Base-by-base conservation (phyloP, 2,329 filamentous ascomycete genomes). In the Anisogramma anomala region DNA sequence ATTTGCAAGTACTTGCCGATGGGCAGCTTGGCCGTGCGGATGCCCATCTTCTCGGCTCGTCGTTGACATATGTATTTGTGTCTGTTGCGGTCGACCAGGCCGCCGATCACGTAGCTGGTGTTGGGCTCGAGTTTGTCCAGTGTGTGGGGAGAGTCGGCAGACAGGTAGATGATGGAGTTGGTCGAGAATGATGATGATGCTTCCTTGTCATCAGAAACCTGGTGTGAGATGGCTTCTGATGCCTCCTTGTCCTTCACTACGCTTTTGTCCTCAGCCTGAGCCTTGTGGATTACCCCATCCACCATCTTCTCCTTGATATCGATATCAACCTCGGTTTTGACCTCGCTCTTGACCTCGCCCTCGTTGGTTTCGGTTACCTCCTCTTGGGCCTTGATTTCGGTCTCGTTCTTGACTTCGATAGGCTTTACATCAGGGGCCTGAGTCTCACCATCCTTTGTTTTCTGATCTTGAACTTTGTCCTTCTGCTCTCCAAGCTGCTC, bases 1-100 rank as follows among this genome's bases (percentile, higher is more conserved):
- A 98, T 93, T 49, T 86, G 74, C 69, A 98, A 81, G 59, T 85
- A 96, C 48, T 96, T 80, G n/a, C 87, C 86, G 53, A 98, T 96
- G 0, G 91, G 91, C 41, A 98, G 61, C 57, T 86, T 88, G 2
- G 89, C 91, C 0, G 91, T 96, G 49, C 82, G 81, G 52, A 98
- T 77, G 0, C 84, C 84, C 47, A 71, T 71, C 41, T 81, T 76
- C 39, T 74, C 68, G 0, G 91, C 91, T 13, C 82, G 72, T 52
- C 80, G 82, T 68, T 94, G 87, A 62, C 91, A 98, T 27, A 98
- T 70, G 1, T 85, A 87, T 66, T 98, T 98, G 62, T 98, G 82
- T 33, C 91, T 76, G 61, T 98, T 98, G 64, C 88, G 88, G 65
- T 98, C 91, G 19, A 98, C 91, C 26, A 98, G 69, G 0, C 89